These are phyloP conservation scores for Cryphonectria radicalis DNA, from an alignment of 2,329 filamentous ascomycete genomes.

Conservation along the genomic window DNA sequence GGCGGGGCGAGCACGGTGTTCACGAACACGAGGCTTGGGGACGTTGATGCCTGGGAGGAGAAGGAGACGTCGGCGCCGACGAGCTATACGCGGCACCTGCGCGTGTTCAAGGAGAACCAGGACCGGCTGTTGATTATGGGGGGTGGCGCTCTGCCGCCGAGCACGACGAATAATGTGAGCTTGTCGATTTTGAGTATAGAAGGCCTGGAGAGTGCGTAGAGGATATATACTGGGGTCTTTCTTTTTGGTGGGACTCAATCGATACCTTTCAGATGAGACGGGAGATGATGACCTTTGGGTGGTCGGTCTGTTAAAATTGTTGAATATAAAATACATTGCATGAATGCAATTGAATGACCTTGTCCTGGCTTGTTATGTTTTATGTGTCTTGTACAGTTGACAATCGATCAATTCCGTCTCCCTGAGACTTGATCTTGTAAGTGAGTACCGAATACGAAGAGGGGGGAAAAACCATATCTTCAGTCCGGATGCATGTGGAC, in stretches of 20 bases:
- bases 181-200: conserved; percentile 40
- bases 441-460: no score
- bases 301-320: background rate
- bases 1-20: conserved; percentile 46
- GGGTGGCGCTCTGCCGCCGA: conserved; percentile 50
- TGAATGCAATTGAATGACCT: background rate
- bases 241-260: background rate
- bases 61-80: conserved; percentile 41
- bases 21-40: conserved; percentile 47
- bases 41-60: conserved; percentile 43
- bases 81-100: conserved; percentile 44
- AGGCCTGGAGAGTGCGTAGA: conserved; percentile 26
- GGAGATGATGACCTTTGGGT: no score
- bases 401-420: no score
- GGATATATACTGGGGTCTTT: background rate
- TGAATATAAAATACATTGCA: background rate
- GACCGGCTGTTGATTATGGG: conserved; percentile 49
- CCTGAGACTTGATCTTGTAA: no score
- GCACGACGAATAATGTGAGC: conserved; percentile 49
- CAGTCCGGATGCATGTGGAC: background rate
- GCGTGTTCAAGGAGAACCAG: conserved; percentile 42
- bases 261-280: background rate
- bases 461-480: background rate
- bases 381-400: background rate
- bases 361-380: background rate